Percentiles rank a stretch among this genome's conserved stretches.
Evolutionary conservation across 2,329 filamentous ascomycete species (phyloP).

Genomic region (Trichophyton benhamiae): DNA sequence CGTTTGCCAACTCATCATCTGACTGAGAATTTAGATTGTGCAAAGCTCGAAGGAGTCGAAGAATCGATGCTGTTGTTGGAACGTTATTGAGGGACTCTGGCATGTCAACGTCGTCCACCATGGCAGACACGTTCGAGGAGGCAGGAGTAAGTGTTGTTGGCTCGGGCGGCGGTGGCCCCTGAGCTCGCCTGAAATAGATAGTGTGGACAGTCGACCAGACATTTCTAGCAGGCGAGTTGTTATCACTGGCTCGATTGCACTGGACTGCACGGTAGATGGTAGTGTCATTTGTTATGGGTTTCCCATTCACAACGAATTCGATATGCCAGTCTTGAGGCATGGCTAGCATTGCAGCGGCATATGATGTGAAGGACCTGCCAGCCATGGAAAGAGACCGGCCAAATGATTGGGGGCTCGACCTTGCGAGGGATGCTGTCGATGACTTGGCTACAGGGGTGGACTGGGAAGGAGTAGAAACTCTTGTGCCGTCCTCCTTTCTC

Average conservation of each 20-base stretch:
- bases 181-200: slow-evolving; percentile 79
- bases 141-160: slow-evolving; percentile 47
- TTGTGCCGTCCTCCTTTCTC: slow-evolving; percentile 79
- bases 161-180: slow-evolving; percentile 68
- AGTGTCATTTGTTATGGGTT: slow-evolving; percentile 75
- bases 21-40: slow-evolving; percentile 89
- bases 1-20: slow-evolving; percentile 75
- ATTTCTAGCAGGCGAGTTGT: slow-evolving; percentile 59
- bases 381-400: slow-evolving; percentile 15
- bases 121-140: slow-evolving; percentile 35
- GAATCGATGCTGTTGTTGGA: slow-evolving; percentile 72
- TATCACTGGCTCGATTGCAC: slow-evolving; percentile 47
- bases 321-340: slow-evolving; percentile 92
- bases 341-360: slow-evolving; percentile 70
- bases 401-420: slow-evolving; percentile 42
- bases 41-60: slow-evolving; percentile 76
- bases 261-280: slow-evolving; percentile 94
- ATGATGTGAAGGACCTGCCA: slow-evolving; percentile 54
- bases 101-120: slow-evolving; percentile 48
- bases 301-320: slow-evolving; percentile 78
- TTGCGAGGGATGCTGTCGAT: slow-evolving; percentile 34
- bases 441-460: slow-evolving; percentile 35
- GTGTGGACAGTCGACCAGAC: slow-evolving; percentile 86
- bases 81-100: slow-evolving; percentile 73
- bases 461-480: slow-evolving; percentile 70